Percentiles rank a stretch among this genome's conserved stretches.
Evolutionary conservation across 768 basidiomycete species (phyloP).

Genomic region (Russula sp.): DNA sequence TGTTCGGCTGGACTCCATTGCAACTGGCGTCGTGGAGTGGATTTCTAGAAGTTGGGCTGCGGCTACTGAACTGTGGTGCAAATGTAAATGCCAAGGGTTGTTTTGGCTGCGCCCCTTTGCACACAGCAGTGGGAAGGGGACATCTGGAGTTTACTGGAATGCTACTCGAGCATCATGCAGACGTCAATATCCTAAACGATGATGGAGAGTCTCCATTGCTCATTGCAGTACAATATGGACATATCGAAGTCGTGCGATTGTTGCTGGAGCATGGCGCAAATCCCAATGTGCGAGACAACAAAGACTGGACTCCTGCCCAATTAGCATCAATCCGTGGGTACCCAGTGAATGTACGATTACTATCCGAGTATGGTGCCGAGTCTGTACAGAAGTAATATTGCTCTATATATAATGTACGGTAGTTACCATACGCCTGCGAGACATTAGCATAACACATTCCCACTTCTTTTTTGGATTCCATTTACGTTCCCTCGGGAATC

Average conservation of each 20-base stretch:
- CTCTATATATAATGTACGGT: no score
- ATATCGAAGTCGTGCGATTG: neutral
- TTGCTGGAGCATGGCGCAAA: neutral
- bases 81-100: neutral
- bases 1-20: no score
- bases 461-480: no score
- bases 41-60: neutral
- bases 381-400: no score
- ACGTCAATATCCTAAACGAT: neutral
- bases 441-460: no score
- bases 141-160: neutral
- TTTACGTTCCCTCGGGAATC: no score
- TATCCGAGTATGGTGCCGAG: no score
- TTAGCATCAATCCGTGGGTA: no score
- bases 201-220: neutral
- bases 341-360: no score
- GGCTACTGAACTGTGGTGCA: neutral
- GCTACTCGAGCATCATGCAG: neutral
- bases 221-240: neutral
- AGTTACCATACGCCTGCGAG: no score
- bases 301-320: no score
- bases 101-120: neutral
- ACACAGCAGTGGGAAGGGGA: rapidly evolving
- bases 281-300: no score
- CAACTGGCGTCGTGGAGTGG: neutral